Conservation (phyloP, 78 protist genomes). For the Mastigamoeba balamuthi region DNA sequence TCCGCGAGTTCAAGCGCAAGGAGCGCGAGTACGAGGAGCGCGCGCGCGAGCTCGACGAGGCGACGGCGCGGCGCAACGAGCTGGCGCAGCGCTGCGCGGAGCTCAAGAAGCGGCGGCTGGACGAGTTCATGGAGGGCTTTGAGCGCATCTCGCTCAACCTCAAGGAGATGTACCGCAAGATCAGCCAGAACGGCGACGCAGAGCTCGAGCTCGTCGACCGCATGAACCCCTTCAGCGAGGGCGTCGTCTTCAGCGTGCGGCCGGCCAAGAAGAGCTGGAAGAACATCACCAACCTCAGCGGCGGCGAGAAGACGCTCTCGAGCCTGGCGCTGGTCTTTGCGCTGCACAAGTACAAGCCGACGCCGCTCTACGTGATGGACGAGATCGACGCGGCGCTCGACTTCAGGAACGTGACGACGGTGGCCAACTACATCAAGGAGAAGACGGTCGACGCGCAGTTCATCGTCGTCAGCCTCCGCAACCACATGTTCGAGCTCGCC, state of each 20-base stretch:
- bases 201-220: slow-evolving; percentile 97
- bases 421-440: slow-evolving; percentile 97
- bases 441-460: slow-evolving; percentile 98
- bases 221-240: slow-evolving; percentile 98
- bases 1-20: slow-evolving; percentile 56
- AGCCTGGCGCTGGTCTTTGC: slow-evolving; percentile 98
- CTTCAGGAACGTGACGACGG: slow-evolving; percentile 86
- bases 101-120: slow-evolving; percentile 70
- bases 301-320: slow-evolving; percentile 98
- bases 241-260: slow-evolving; percentile 88
- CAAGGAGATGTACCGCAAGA: slow-evolving; percentile 88
- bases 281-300: slow-evolving; percentile 93
- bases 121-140: slow-evolving; percentile 95
- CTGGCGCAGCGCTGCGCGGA: slow-evolving; percentile 26
- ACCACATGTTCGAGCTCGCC: slow-evolving; percentile 99
- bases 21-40: slow-evolving; percentile 38
- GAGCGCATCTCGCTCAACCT: slow-evolving; percentile 70
- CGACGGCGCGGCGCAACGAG: slow-evolving; percentile 48
- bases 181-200: slow-evolving; percentile 99
- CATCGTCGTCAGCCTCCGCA: slow-evolving; percentile 93
- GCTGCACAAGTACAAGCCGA: slow-evolving; percentile 98
- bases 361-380: slow-evolving; percentile 99
- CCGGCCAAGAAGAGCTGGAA: slow-evolving; percentile 99
- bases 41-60: slow-evolving; percentile 38
- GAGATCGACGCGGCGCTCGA: slow-evolving; percentile 99